Evolutionary conservation across 148 eudicot species (phyloP), one percentile per base, ranked within the genome.

Genomic region (Camellia granthamiana): DNA sequence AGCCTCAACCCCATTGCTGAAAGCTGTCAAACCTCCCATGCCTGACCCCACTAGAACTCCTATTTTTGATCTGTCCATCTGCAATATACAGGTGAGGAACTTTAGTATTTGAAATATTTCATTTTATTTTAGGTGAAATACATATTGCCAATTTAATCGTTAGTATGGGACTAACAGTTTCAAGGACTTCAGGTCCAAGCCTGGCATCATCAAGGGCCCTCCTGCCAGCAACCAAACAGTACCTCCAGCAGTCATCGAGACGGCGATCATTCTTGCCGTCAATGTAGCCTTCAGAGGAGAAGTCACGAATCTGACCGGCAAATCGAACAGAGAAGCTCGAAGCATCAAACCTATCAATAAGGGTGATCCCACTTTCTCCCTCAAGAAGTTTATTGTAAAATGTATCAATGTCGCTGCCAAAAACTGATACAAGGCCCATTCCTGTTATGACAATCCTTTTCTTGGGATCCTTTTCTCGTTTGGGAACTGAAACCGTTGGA

Each of bases 11-110:
- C 90, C 93, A 51, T 69, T 73, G 76, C 82, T 84, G 78, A 86
- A 84, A 21, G 85, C 84, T 44, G 85, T 80, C 64, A 87, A 62
- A 38, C 93, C 93, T 62, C 93, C 93, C 81, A 88, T 83, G 18
- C 92, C 92, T 14, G 92, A 69, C 7, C 92, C 92, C 18, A 88
- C 89, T 72, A 90, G 63, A 6, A 84, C 88, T 38, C 91, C 93
- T 1, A 88, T 84, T 75, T 87, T 82, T 30, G 82, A 59, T 80
- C 79, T 78, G 81, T 88, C 89, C 88, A 90, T 80, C 92, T 90
- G 91, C 61, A 72, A 42, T 11, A 70, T 18, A 14, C 54, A 43
- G 21, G 10, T 11, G 10, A 76, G 16, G 19, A 60, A 71, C 41
- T 43, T 79, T n/a, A 23, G 38, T 30, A 1, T 30, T 30, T 30